Evolutionary conservation across 2,329 filamentous ascomycete genomes (phyloP).

Genomic region (Botrytis elliptica): DNA sequence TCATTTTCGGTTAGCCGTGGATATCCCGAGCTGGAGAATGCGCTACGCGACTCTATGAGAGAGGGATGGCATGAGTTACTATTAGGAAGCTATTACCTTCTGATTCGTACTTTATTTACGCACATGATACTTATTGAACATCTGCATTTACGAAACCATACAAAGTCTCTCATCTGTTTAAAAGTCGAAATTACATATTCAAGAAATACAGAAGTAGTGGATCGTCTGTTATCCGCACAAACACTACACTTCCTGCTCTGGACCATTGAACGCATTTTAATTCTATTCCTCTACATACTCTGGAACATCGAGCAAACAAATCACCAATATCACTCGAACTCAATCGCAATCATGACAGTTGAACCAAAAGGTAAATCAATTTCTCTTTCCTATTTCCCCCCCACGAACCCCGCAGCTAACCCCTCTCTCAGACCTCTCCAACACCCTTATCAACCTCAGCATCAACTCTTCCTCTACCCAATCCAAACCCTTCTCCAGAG

Average conservation of each 20-base stretch:
- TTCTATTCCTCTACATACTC: background rate
- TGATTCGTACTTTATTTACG: background rate
- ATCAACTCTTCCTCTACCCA: slow-evolving; percentile 30
- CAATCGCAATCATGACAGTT: slow-evolving; percentile 16
- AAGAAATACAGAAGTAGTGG: background rate
- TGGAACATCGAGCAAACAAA: background rate
- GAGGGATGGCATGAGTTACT: background rate
- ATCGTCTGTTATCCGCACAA: background rate
- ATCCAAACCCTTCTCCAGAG: background rate
- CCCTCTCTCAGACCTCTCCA: slow-evolving; percentile 34
- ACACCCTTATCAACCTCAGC: slow-evolving; percentile 29
- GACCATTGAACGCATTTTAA: background rate
- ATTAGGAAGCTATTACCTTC: background rate
- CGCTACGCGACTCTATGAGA: background rate
- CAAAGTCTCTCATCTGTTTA: background rate
- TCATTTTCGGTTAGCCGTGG: background rate
- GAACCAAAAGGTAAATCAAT: slow-evolving; percentile 15
- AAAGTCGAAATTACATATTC: background rate
- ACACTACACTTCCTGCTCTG: background rate
- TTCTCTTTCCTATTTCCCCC: background rate
- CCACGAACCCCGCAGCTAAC: background rate
- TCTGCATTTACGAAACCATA: background rate
- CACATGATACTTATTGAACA: background rate
- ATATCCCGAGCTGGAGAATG: background rate
- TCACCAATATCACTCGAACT: background rate